Evolutionary conservation across 1,284 basidiomycete species (phyloP).

Genomic region (Ustilago curta): DNA sequence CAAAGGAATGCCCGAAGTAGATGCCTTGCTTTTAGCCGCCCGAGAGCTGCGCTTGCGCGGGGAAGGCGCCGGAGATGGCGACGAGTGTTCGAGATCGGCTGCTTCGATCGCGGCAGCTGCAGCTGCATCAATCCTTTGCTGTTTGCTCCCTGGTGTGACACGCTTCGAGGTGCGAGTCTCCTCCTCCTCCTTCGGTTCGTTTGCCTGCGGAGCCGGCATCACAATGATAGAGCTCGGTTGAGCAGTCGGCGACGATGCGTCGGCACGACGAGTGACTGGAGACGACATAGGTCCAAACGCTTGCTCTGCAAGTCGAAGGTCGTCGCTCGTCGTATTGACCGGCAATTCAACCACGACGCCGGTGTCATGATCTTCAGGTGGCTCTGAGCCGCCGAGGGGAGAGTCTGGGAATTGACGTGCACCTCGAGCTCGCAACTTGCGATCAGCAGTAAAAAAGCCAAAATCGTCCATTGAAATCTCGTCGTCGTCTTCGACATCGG

Average conservation of each 20-base stretch:
- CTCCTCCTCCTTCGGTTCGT: not conserved
- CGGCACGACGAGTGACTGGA: constrained; percentile 1
- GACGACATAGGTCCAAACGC: constrained; percentile 41
- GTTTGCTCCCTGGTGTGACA: constrained; percentile 10
- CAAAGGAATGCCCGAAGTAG: constrained; percentile 13
- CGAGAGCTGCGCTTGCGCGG: not conserved
- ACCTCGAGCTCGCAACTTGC: constrained; percentile 11
- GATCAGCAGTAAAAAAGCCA: constrained; percentile 36
- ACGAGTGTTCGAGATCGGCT: not conserved
- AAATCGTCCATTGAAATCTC: constrained; percentile 29
- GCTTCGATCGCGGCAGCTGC: not conserved
- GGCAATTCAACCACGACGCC: constrained; percentile 11
- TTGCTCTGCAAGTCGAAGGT: constrained; percentile 30
- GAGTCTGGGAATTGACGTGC: not conserved
- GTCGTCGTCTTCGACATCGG: constrained; percentile 8
- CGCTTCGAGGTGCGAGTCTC: constrained; percentile 1
- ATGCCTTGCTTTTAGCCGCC: not conserved
- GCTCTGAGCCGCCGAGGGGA: not conserved
- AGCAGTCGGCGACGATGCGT: not conserved
- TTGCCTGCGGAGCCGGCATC: not conserved
- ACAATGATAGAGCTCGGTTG: not conserved
- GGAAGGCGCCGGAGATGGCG: not conserved
- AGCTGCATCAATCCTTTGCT: constrained; percentile 9
- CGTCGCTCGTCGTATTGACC: constrained; percentile 28
- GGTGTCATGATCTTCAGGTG: not conserved